These are phyloP conservation scores for Metschnikowia lochheadii DNA, from an alignment of 805 yeast species.

Conservation along the genomic window DNA sequence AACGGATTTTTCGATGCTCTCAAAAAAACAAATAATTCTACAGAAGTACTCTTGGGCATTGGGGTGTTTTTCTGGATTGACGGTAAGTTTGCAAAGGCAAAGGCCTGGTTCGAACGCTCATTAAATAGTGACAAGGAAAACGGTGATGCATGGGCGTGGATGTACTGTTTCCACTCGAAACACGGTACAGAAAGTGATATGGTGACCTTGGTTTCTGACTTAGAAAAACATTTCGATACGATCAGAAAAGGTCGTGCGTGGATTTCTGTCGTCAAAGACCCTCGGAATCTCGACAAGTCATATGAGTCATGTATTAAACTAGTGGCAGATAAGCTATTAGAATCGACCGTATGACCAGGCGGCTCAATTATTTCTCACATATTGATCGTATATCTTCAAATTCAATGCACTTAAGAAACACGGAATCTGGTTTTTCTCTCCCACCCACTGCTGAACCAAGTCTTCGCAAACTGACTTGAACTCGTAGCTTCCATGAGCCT, in stretches of 20 bases:
- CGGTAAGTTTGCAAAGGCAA: slow-evolving; percentile 59
- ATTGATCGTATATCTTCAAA: slow-evolving; percentile 55
- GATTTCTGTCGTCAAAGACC: slow-evolving; percentile 48
- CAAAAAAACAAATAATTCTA: slow-evolving; percentile 56
- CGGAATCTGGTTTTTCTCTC: slow-evolving; percentile 64
- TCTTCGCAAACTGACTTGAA: slow-evolving; percentile 41
- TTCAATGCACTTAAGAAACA: slow-evolving; percentile 75
- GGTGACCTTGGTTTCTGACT: neutral
- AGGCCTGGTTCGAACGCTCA: slow-evolving; percentile 72
- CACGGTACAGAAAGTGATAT: slow-evolving; percentile 9
- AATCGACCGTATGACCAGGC: neutral
- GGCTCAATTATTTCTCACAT: slow-evolving; percentile 2
- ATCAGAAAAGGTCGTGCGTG: slow-evolving; percentile 64
- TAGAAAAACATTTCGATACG: slow-evolving; percentile 6
- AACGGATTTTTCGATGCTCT: slow-evolving; percentile 68
- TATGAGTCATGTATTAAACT: slow-evolving; percentile 38
- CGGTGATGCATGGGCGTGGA: slow-evolving; percentile 81
- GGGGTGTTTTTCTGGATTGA: slow-evolving; percentile 67
- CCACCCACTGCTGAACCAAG: slow-evolving; percentile 62
- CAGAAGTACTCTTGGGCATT: slow-evolving; percentile 55
- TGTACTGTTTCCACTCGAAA: slow-evolving; percentile 25
- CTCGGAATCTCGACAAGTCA: slow-evolving; percentile 41
- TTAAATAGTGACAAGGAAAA: slow-evolving; percentile 47
- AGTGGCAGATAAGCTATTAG: slow-evolving; percentile 19
- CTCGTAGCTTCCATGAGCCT: slow-evolving; percentile 43